A percentile compares a stretch with the other conserved stretches of the same genome.
Evolutionary conservation across 179 eudicot species (phyloP).

Genomic region (Silene vulgaris): DNA sequence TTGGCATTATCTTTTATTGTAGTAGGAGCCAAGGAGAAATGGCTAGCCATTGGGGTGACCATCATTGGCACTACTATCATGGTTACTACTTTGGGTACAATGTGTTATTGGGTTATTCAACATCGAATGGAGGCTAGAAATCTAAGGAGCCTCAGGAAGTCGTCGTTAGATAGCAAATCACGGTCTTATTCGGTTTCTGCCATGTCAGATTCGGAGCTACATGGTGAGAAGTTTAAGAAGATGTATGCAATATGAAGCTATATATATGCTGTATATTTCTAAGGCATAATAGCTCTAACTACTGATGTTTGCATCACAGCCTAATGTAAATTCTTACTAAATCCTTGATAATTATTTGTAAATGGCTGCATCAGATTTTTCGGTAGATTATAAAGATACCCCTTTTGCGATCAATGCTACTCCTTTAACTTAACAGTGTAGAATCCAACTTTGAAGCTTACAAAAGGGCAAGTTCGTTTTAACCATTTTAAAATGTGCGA

Average conservation of each 20-base stretch:
- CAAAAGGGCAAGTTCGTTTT: neutral
- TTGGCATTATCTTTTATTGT: slow-evolving; percentile 73
- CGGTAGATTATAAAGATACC: slow-evolving; percentile 14
- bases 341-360: slow-evolving; percentile 16
- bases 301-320: slow-evolving; percentile 22
- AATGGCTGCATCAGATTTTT: slow-evolving; percentile 20
- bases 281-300: slow-evolving; percentile 3
- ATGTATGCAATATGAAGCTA: slow-evolving; percentile 65
- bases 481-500: too few species aligned
- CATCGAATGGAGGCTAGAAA: slow-evolving; percentile 64
- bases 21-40: slow-evolving; percentile 55
- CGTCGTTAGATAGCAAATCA: slow-evolving; percentile 44
- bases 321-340: slow-evolving; percentile 25
- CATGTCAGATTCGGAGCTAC: slow-evolving; percentile 53
- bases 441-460: neutral
- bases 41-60: slow-evolving; percentile 80
- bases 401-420: neutral
- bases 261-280: neutral
- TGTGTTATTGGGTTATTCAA: slow-evolving; percentile 91
- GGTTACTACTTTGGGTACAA: slow-evolving; percentile 70
- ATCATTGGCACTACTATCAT: slow-evolving; percentile 67
- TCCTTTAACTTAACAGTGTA: neutral
- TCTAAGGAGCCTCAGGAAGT: slow-evolving; percentile 47
- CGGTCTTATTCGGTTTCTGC: slow-evolving; percentile 42
- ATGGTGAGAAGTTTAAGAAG: slow-evolving; percentile 57